Evolutionary conservation across 2,329 filamentous ascomycete genomes (phyloP), one percentile per base, ranked within the genome.

Genomic region (Phoma sp.): DNA sequence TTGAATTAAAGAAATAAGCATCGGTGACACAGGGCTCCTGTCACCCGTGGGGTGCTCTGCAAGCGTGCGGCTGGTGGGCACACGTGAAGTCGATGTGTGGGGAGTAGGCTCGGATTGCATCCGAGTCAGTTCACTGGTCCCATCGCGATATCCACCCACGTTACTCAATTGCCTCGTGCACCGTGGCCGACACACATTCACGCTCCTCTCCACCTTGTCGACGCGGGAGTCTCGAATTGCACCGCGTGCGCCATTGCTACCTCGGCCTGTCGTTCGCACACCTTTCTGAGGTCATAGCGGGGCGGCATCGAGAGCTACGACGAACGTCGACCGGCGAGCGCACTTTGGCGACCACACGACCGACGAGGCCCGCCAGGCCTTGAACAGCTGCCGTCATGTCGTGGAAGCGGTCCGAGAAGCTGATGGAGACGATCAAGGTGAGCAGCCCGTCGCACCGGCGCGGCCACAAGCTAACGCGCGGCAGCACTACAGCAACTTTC

Each of bases 341-440:
- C 63, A 70, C 62, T 64, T 73, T 72, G 71, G 72, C 68, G 65
- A 62, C 57, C 40, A 61, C 57, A 64, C 67, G 59, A 48, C 55
- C 55, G 60, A 58, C 57, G 43, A 68, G 72, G 69, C 72, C 71
- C 60, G 45, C 43, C 43, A 57, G 72, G 73, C 74, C 72, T 74
- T 69, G 60, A 56, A 52, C 65, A 70, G 57, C 68, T 62, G 61
- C 39, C 79, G 82, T 71, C 76, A 97, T 97, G 93, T 90, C 90
- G 82, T 98, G 93, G 93, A 96, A 89, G 82, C 89, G 88, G 75
- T 90, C 90, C 60, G 90, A 93, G 77, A 85, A 86, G 80, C 80
- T 98, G 87, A 95, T 96, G 91, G 90, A 95, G 69, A 96, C 90
- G 82, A 97, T 97, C 88, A 87, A 89, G 78, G 71, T 72, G 62